These are phyloP conservation scores for Somion occarium DNA, from an alignment of 1,284 basidiomycete genomes.

Conservation along the genomic window DNA sequence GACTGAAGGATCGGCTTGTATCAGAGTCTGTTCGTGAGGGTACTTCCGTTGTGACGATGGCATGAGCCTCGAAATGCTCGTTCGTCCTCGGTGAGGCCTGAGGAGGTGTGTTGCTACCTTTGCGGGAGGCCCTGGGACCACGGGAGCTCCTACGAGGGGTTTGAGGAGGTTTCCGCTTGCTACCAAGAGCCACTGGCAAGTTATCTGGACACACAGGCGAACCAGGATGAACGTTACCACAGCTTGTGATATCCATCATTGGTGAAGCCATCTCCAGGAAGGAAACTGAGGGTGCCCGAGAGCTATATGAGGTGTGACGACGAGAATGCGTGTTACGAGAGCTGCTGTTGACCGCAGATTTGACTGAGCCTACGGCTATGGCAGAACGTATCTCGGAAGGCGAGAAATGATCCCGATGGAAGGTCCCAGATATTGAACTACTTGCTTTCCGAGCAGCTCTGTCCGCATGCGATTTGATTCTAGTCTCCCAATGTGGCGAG, in stretches of 20 bases:
- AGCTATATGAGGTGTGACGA: not conserved
- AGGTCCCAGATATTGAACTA: not conserved
- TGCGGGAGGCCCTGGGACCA: not conserved
- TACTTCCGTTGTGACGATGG: not conserved
- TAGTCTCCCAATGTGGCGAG: slow-evolving; percentile 16
- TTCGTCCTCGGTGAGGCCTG: no score
- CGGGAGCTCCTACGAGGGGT: not conserved
- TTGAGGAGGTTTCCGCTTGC: not conserved
- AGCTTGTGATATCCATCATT: slow-evolving; percentile 15
- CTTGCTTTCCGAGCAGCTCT: slow-evolving; percentile 3
- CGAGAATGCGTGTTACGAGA: not conserved
- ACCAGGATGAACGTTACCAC: slow-evolving; percentile 17
- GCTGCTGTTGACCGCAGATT: not conserved
- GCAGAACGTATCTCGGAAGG: not conserved
- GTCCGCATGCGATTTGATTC: slow-evolving; percentile 9
- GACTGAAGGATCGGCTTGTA: not conserved
- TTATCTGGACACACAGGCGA: slow-evolving; percentile 14
- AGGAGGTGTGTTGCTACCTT: not conserved
- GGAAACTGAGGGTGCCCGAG: slow-evolving; percentile 8
- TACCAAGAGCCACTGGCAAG: not conserved
- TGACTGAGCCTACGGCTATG: slow-evolving; percentile 1
- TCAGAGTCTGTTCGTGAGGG: not conserved
- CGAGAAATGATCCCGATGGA: not conserved
- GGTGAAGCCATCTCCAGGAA: slow-evolving; percentile 15
- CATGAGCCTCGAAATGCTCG: no score